Base-by-base conservation (phyloP, 306 rosid genomes). In the Dryas alaskensis region DNA sequence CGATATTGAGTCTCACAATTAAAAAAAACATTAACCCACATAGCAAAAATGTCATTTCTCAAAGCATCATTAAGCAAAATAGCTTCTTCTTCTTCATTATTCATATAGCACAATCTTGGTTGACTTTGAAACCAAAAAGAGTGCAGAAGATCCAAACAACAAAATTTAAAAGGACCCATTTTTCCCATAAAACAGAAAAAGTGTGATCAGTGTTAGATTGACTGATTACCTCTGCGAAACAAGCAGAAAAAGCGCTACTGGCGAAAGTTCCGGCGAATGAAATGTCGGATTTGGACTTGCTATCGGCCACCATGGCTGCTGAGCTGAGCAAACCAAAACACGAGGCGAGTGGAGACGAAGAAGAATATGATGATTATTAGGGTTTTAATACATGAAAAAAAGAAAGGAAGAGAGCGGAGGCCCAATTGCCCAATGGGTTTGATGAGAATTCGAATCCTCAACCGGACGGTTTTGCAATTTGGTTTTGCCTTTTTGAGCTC, bases 201-300 rank as follows among this genome's bases (percentile, higher is more conserved):
- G 31, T 57, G 51, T 6, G 72, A 45, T 64, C 8, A 37, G n/a
- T 22, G 46, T n/a, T 49, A 6, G 8, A 17, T 39, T 27, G 57
- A 13, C 27, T 12, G 27, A 70, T 25, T 42, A 91, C 97, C 94
- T 91, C 97, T 0, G 97, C 97, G 48, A 85, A 75, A 74, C 89
- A 87, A 62, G 97, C 94, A 43, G 97, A 83, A 72, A 91, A 91
- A 74, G 94, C 94, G 70, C 97, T 87, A 70, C 89, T 77, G 59
- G 87, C 89, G 65, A 82, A 91, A 39, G 74, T 84, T 70, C 90
- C 90, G 31, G 88, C 94, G 42, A 91, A 84, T 5, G 97, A 91
- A 74, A 91, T 84, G 69, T 88, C 89, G 61, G 92, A 82, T 58
- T 86, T 90, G 69, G 85, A 51, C 58, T 74, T 84, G 74, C 76